phyloP scores from a whole-genome alignment of 163 green algal genomes.

The Prototheca wickerhamii region DNA sequence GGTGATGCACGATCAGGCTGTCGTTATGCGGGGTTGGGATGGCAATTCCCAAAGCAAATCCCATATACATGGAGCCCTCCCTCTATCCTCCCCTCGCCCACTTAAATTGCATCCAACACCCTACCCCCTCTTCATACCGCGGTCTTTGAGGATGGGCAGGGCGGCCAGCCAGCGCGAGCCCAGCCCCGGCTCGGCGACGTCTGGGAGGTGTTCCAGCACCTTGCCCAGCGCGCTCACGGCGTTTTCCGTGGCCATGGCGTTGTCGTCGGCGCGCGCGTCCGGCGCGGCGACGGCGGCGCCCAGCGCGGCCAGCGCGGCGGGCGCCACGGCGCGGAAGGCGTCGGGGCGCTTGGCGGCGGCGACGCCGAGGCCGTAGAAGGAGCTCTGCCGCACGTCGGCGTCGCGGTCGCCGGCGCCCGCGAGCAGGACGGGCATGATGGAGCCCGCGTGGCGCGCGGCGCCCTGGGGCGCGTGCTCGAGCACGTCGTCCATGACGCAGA shows the following conservation, averaged over 20 bases:
- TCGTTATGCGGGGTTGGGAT: neutral
- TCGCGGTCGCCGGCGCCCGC: constrained; percentile 38
- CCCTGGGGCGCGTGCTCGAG: constrained; percentile 74
- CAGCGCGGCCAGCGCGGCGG: constrained; percentile 36
- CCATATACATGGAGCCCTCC: no score
- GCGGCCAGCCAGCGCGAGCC: constrained; percentile 21
- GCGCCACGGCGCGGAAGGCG: constrained; percentile 31
- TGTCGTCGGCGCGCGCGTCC: constrained; percentile 58
- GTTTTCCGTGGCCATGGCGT: constrained; percentile 76
- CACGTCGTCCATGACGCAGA: constrained; percentile 94
- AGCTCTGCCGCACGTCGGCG: constrained; percentile 69
- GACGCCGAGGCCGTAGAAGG: constrained; percentile 74
- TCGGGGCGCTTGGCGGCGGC: constrained; percentile 43
- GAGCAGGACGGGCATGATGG: constrained; percentile 67
- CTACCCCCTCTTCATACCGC: no score
- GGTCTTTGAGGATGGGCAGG: constrained; percentile 2
- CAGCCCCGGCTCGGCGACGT: constrained; percentile 35
- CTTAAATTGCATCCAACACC: no score
- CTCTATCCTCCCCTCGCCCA: no score
- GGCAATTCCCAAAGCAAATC: no score
- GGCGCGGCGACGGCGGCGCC: constrained; percentile 44
- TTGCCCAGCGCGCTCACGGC: constrained; percentile 62
- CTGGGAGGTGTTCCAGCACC: constrained; percentile 56
- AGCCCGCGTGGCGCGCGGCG: constrained; percentile 53
- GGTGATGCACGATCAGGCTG: neutral